phyloP scores from a whole-genome alignment of 2,329 filamentous ascomycete species.

The Sclerotinia trifoliorum region DNA sequence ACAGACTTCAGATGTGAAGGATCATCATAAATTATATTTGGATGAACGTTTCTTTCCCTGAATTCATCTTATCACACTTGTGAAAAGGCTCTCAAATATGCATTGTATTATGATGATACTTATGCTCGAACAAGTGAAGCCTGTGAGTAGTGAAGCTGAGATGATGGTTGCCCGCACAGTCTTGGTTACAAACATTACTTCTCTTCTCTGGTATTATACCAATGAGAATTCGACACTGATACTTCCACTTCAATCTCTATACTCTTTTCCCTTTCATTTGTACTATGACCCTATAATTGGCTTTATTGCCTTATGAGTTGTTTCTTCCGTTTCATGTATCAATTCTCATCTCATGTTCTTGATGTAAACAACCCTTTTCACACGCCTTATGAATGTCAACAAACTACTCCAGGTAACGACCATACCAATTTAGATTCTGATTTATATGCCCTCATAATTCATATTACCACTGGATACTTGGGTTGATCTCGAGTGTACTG shows the following conservation, averaged over 20 bases:
- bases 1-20: not conserved
- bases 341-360: not conserved
- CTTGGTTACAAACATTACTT: slow-evolving; percentile 4
- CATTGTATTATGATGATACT: not conserved
- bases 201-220: not conserved
- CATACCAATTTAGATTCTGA: not conserved
- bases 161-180: slow-evolving; percentile 11
- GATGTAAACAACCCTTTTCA: not conserved
- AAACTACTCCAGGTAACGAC: not conserved
- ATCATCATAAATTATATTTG: not conserved
- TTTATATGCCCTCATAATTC: not conserved
- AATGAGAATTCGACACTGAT: not conserved
- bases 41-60: not conserved
- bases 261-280: not conserved
- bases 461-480: not conserved
- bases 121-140: slow-evolving; percentile 18
- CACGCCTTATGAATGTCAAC: not conserved
- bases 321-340: not conserved
- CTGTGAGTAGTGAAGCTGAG: slow-evolving; percentile 9
- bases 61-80: not conserved
- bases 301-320: not conserved
- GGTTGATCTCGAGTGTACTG: not conserved
- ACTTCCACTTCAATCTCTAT: not conserved
- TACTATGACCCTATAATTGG: not conserved
- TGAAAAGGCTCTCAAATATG: not conserved